Evolutionary conservation across 1,284 basidiomycete genomes (phyloP), one percentile per base, ranked within the genome.

Genomic region (Vanrija sp.): DNA sequence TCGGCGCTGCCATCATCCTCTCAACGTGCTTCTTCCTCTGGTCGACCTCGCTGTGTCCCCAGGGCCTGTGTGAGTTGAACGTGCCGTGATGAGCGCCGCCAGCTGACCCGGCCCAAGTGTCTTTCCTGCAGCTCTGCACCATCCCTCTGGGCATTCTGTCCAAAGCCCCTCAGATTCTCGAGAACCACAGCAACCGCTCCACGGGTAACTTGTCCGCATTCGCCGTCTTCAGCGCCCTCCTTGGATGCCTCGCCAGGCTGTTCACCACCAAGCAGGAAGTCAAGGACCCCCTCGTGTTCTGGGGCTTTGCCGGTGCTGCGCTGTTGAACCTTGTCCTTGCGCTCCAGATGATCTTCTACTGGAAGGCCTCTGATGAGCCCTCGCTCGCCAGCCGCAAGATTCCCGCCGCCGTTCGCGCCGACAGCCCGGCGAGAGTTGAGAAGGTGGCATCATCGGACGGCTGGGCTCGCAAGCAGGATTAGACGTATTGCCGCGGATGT

Each of bases 131-230:
- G 73, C 75, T 88, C 36, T 77, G 82, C 42, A 91, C 91, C 1
- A 84, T 96, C 50, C 88, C 92, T 0, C 82, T 96, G 35, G 86
- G 88, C 16, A 77, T 96, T 43, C 82, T 87, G 70, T 86, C 86
- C 61, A 93, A 98, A 78, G 80, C 94, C 39, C 88, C 89, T 10
- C 89, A 90, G 71, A 92, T 96, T 73, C 68, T 81, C 43, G 84
- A 88, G 64, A 97, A 94, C 77, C 72, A 83, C 56, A 81, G 81
- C 45, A 79, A 84, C 16, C 76, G 79, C 41, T 88, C 86, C 6
- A 96, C 93, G 0, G 93, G 93, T 4, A 89, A 95, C 67, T 85
- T 97, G 39, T 92, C 89, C 10, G 83, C 89, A 0, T 88, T 96
- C 66, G 89, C 91, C 16, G 88, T 96, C 24, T 78, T 88, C 67